phyloP scores from a whole-genome alignment of 768 basidiomycete species.

The Trametes gibbosa region DNA sequence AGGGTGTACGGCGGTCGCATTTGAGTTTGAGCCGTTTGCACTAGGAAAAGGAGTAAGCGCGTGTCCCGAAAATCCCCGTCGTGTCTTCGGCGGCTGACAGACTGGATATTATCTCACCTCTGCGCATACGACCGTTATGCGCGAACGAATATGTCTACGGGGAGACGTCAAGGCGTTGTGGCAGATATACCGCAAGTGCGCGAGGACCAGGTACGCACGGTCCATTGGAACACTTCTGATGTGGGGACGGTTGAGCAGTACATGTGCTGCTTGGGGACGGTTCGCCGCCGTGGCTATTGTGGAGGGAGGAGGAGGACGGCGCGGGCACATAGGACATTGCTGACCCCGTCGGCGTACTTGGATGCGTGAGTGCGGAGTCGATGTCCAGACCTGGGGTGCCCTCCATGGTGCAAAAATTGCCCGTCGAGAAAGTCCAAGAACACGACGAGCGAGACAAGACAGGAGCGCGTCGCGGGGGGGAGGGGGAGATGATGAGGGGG shows the following conservation, averaged over 20 bases:
- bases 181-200: constrained; percentile 5
- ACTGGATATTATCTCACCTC: constrained; percentile 48
- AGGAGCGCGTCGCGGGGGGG: constrained; percentile 3
- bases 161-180: constrained; percentile 9
- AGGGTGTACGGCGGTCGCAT: constrained; percentile 78
- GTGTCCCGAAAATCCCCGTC: not conserved
- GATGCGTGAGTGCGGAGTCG: constrained; percentile 7
- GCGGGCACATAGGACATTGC: constrained; percentile 10
- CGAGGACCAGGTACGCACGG: constrained; percentile 25
- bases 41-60: constrained; percentile 33
- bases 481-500: not conserved
- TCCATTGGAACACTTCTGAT: constrained; percentile 30
- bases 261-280: not conserved
- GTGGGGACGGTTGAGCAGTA: not conserved
- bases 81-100: not conserved
- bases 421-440: not conserved
- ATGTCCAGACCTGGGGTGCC: constrained; percentile 5
- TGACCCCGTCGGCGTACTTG: constrained; percentile 5
- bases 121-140: constrained; percentile 79
- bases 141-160: constrained; percentile 64
- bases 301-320: constrained; percentile 13
- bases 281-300: constrained; percentile 7
- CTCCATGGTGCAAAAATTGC: constrained; percentile 12
- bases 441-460: no score
- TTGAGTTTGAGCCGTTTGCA: constrained; percentile 87